Base-by-base conservation (phyloP, 2,329 filamentous ascomycete species). In the Hymenoscyphus fraxineus region DNA sequence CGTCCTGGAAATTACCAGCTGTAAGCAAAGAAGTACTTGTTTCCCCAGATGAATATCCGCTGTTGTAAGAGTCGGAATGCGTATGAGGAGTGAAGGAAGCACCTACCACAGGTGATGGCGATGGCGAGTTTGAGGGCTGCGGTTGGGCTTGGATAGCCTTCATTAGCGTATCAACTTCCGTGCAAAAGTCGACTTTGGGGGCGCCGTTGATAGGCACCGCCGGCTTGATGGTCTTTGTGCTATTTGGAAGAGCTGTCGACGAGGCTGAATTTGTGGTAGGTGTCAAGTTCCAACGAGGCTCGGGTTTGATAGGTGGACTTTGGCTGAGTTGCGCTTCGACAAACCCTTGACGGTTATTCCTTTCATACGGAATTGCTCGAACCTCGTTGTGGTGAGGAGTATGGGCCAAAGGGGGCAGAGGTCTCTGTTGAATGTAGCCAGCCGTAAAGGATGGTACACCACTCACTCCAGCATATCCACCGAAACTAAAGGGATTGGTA, bases 101-200 rank as follows among this genome's bases (percentile, higher is more conserved):
- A 66, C 61, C 56, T 58, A 65, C 64, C 64, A 64, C 63, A 59
- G 66, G 59, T 62, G 67, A 54, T 65, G 68, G 66, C 65, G 62
- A 68, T 61, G 67, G 70, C 69, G 63, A 72, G 41, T 74, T 70
- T 9, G 78, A 73, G 19, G 76, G 76, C 15, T 81, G 78, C 27
- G 82, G 77, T 72, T 89, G 90, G 56, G 85, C 80, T 76, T 97
- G 93, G 57, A 97, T 94, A 0, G 89, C 86, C 77, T 89, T 92
- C 92, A 97, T 96, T 54, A 98, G 79, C 54, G 87, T 88, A 75
- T 97, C 93, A 44, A 97, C 88, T 65, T 92, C 86, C 0, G 93
- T 97, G n/a, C 85, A 83, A 75, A 93, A 94, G 66, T 85, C 82
- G 47, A 86, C 78, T n/a, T 84, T 80, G 12, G 61, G 56, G 13